A percentile compares a stretch with the other conserved stretches of the same genome.
Conservation (phyloP, 208 protist genomes). For the Leishmania amazonensis region DNA sequence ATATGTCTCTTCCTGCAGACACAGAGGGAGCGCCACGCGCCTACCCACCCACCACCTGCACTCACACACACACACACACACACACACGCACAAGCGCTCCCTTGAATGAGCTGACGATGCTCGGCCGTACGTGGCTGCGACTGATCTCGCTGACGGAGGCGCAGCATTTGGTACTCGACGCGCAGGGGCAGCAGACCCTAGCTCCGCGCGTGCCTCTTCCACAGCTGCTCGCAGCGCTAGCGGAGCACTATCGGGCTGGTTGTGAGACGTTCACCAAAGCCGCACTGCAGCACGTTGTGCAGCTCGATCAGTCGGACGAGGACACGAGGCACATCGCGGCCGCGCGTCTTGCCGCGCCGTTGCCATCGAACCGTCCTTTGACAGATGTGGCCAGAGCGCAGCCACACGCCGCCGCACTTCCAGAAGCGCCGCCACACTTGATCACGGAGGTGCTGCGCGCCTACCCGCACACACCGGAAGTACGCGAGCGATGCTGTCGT, state of each 20-base stretch:
- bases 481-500: constrained; percentile 79
- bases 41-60: background rate
- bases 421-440: constrained; percentile 27
- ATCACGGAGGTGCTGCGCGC: constrained; percentile 56
- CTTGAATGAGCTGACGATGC: constrained; percentile 8
- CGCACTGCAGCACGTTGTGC: constrained; percentile 49
- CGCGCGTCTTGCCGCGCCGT: background rate
- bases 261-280: constrained; percentile 39
- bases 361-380: background rate
- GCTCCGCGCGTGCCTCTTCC: constrained; percentile 24
- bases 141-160: constrained; percentile 48
- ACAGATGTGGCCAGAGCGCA: background rate
- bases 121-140: constrained; percentile 19
- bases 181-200: constrained; percentile 4
- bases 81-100: background rate
- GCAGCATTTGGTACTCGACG: constrained; percentile 42
- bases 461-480: constrained; percentile 50
- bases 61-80: background rate
- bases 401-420: background rate
- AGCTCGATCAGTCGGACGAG: constrained; percentile 61
- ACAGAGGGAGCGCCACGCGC: background rate
- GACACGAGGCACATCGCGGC: constrained; percentile 52
- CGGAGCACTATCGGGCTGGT: constrained; percentile 33
- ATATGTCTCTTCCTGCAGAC: background rate
- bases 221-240: constrained; percentile 33